Evolutionary conservation across 2,329 filamentous ascomycete genomes (phyloP), one percentile per base, ranked within the genome.

Genomic region (Rachicladosporium sp.): DNA sequence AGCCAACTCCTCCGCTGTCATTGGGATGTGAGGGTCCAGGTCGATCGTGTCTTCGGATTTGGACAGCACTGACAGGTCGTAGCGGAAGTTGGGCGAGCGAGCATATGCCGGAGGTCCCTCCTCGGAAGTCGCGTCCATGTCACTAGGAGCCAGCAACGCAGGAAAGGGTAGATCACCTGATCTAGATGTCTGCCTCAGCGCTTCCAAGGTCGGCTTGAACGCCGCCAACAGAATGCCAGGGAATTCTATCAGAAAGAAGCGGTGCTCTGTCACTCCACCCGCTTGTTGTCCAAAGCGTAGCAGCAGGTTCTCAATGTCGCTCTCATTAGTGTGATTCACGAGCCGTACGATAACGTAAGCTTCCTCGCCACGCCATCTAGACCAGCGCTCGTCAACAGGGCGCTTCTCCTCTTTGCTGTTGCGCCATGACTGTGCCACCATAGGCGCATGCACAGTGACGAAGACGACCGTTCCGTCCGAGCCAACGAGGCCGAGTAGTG

Each of bases 211-310:
- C 19, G 73, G 71, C 19, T 67, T 58, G 46, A 81, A 80, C 0
- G 76, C 66, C 0, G 70, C 66, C 2, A 78, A 58, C 2, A 81
- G 54, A 3, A 80, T 60, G 0, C 71, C 72, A 0, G 76, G 77
- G 41, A 81, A 80, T 45, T 81, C 77, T 1, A 80, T 64, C 1
- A 81, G 8, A 42, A 35, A 27, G 23, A 27, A 27, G 23, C 23
- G 6, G 11, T 35, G 31, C 15, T 15, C 15, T 6, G 12, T 3
- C 7, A 7, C 9, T 40, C n/a, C 12, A 21, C 12, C 11, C 7
- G 5, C 8, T 11, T 23, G 9, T n/a, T 27, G 19, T 7, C 34
- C 35, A 8, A 41, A 41, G 9, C 29, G 29, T 4, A 19, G 35
- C 9, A 41, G 35, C 11, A 41, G 13, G n/a, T 19, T 27, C 9